These are phyloP conservation scores for Yamadazyma phyllophila DNA, from an alignment of 805 yeast genomes.

Conservation along the genomic window DNA sequence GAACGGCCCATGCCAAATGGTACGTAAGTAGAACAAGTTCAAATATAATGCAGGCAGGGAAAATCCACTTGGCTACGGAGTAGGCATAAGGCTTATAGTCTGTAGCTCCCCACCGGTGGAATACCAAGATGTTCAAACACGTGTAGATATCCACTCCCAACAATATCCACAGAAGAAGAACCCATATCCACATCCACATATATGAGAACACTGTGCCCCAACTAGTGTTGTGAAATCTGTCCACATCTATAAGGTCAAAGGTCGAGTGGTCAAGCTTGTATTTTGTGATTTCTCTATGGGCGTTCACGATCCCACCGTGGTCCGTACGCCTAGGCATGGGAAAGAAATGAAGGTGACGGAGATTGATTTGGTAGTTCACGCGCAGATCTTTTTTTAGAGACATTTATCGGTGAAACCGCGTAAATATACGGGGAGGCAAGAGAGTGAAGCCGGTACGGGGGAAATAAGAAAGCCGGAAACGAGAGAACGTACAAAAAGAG, in stretches of 20 bases:
- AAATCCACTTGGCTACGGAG: slow-evolving; percentile 65
- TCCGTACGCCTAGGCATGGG: neutral
- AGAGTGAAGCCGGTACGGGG: neutral
- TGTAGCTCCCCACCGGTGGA: slow-evolving; percentile 63
- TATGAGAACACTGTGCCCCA: slow-evolving; percentile 46
- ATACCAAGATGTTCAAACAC: slow-evolving; percentile 68
- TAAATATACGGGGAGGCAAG: neutral
- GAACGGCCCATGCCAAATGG: slow-evolving; percentile 57
- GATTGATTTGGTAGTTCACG: neutral
- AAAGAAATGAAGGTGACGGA: neutral
- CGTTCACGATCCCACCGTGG: slow-evolving; percentile 16
- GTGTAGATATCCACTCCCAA: slow-evolving; percentile 76
- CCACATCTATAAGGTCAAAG: slow-evolving; percentile 49
- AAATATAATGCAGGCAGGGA: slow-evolving; percentile 75
- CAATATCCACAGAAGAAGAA: slow-evolving; percentile 52
- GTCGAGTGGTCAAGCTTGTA: slow-evolving; percentile 39
- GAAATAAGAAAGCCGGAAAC: neutral
- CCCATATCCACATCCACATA: slow-evolving; percentile 40
- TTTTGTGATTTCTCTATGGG: slow-evolving; percentile 26
- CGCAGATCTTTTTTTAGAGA: neutral
- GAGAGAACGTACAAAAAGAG: too few relatives aligned
- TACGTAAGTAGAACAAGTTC: slow-evolving; percentile 58
- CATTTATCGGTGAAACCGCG: neutral
- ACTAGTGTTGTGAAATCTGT: slow-evolving; percentile 44
- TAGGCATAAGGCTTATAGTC: slow-evolving; percentile 46